Percentiles rank a stretch among this genome's conserved stretches.
These are phyloP conservation scores for Metschnikowia chrysomelidarum DNA, from an alignment of 805 yeast genomes.

Conservation along the genomic window DNA sequence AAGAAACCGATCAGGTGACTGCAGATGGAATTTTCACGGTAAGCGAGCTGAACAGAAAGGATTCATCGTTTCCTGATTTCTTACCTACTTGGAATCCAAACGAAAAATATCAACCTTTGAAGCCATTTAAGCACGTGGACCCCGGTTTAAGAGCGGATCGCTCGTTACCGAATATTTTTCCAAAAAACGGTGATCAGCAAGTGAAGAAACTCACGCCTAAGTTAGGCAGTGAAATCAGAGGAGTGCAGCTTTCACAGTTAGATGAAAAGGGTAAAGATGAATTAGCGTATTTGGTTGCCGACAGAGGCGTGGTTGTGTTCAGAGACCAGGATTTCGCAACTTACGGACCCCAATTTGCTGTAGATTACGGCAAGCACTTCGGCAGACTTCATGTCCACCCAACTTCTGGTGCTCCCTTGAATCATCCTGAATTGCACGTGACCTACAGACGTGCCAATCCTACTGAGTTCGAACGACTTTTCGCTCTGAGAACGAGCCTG, in stretches of 20 bases:
- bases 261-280: conserved; percentile 60
- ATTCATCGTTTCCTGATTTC: conserved; percentile 49
- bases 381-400: conserved; percentile 76
- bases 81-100: conserved; percentile 72
- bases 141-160: conserved; percentile 70
- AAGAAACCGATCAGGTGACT: conserved; percentile 43
- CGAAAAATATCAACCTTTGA: conserved; percentile 49
- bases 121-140: conserved; percentile 56
- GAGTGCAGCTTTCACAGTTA: conserved; percentile 57
- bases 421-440: conserved; percentile 22
- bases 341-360: conserved; percentile 48
- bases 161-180: conserved; percentile 50
- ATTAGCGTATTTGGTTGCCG: conserved; percentile 64
- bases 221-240: conserved; percentile 63
- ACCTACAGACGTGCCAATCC: conserved; percentile 22
- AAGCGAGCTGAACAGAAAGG: conserved; percentile 26
- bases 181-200: conserved; percentile 25
- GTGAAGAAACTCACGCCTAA: conserved; percentile 58
- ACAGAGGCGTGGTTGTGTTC: conserved; percentile 66
- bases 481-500: conserved; percentile 31
- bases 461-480: conserved; percentile 17
- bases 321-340: conserved; percentile 58
- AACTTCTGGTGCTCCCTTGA: conserved; percentile 65
- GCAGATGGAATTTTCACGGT: conserved; percentile 50
- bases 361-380: conserved; percentile 58